Conservation (phyloP, 179 eudicot species). For the Beta lomatogona region DNA sequence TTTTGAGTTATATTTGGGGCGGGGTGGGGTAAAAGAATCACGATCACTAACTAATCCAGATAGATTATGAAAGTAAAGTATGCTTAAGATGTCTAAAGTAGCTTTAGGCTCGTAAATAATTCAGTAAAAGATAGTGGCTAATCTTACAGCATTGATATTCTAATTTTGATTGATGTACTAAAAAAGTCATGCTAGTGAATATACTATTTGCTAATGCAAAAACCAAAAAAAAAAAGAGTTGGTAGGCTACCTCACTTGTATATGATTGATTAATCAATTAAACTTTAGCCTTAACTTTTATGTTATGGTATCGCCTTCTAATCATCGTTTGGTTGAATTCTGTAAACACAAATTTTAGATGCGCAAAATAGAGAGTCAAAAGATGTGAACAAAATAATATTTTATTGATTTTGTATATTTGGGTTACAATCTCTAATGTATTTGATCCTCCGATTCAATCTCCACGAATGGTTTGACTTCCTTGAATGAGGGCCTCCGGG, state of each 20-base stretch:
- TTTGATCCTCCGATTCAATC: too few relatives aligned
- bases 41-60: conserved; percentile 1
- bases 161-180: conserved; percentile 14
- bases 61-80: background rate
- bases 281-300: too few relatives aligned
- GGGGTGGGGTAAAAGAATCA: background rate
- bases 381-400: too few relatives aligned
- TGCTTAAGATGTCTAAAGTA: conserved; percentile 14
- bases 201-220: conserved; percentile 19
- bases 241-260: conserved; percentile 10
- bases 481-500: too few relatives aligned
- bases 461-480: too few relatives aligned
- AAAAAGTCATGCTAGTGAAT: conserved; percentile 18
- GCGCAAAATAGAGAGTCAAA: too few relatives aligned
- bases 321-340: too few relatives aligned
- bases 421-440: too few relatives aligned
- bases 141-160: background rate
- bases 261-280: background rate
- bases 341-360: too few relatives aligned
- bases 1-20: background rate
- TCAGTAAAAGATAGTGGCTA: conserved; percentile 8
- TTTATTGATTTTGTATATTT: too few relatives aligned
- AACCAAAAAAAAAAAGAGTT: background rate
- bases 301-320: too few relatives aligned
- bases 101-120: conserved; percentile 17